Base-by-base conservation (phyloP, 2,329 filamentous ascomycete species). In the Penicillium sp. region DNA sequence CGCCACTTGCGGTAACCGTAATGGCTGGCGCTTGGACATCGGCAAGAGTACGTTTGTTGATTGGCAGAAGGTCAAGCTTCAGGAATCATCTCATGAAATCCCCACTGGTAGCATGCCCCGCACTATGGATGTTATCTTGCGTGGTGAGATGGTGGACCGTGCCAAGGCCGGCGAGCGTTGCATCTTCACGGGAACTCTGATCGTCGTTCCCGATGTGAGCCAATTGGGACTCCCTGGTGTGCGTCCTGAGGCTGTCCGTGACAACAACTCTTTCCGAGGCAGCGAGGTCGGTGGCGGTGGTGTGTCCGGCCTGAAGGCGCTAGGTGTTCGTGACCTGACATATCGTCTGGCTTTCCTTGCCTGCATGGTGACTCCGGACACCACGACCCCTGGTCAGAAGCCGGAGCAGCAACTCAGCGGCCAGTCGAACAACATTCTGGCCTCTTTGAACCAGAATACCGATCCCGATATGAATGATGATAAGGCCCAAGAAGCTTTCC, bases 91-190 rank as follows among this genome's bases (percentile, higher is more conserved):
- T 62, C 93, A 93, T 4, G 94, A 99, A 70, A 99, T 99, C 34
- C 94, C 94, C 0, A 99, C 94, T 0, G 94, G 94, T 49, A 96
- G 92, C 75, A 99, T 99, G 94, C 94, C 94, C 23, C 84, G 94
- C 54, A 99, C 94, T 2, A 94, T 99, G 84, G 94, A 99, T 66
- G 88, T 99, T 39, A 96, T 99, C 61, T 75, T 99, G 31, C 87
- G 94, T 55, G 94, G 94, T 66, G 94, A 99, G 71, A 96, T 99
- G 77, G 94, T 99, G 24, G 94, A 99, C 66, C 86, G 94, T 47
- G 92, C 93, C 47, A 97, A 97, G 77, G 94, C 94, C 45, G 94
- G 94, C 59, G 94, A 99, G 74, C 96, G 95, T 74, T 99, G 94
- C 72, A 90, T 99, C 66, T 99, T 99, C 72, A 97, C 93, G 0